Evolutionary conservation across 371 early-diverging fungal species (phyloP), one percentile per base, ranked within the genome.

Genomic region (Batkoa obscura): DNA sequence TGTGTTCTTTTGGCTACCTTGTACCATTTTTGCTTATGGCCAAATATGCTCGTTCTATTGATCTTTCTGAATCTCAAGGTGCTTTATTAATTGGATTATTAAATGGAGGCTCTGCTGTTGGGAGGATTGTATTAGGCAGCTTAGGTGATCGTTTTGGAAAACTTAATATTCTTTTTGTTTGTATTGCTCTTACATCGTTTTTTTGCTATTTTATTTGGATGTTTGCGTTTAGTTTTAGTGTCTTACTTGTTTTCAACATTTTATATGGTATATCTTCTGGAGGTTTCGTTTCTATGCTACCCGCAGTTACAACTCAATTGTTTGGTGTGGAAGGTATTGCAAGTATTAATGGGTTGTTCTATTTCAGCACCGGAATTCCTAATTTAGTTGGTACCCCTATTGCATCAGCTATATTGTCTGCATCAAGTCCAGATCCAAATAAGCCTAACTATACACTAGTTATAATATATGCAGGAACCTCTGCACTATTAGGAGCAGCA

Each of bases 191-290:
- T 2, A 69, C 73, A 1, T 71, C 73, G 5, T 50, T 76, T 0
- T 67, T 72, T 47, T 66, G 72, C 2, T 57, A 80, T 3, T 59
- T 80, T 33, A 46, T 81, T 9, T 84, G 85, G 85, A 64, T 78
- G 34, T 60, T 81, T 62, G 65, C 76, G 17, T 56, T 62, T 52
- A 59, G 66, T n/a, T 71, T 72, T 46, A 63, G 63, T 0, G 64
- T 68, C 2, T 58, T 76, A 31, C 53, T 75, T 43, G 59, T 70
- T 5, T 79, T 79, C 55, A 68, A 72, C n/a, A 41, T 78, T 10
- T 49, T 74, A 46, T 80, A 77, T 50, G 81, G 81, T 1, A 59
- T 79, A 42, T 70, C 74, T 52, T 70, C 78, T 23, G 83, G 80
- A 6, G 75, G 72, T 10, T 69, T 71, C 42, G 67, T 71, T 13